Evolutionary conservation across 176 grass and related monocot species (phyloP).

Genomic region (Stipa capillata): DNA sequence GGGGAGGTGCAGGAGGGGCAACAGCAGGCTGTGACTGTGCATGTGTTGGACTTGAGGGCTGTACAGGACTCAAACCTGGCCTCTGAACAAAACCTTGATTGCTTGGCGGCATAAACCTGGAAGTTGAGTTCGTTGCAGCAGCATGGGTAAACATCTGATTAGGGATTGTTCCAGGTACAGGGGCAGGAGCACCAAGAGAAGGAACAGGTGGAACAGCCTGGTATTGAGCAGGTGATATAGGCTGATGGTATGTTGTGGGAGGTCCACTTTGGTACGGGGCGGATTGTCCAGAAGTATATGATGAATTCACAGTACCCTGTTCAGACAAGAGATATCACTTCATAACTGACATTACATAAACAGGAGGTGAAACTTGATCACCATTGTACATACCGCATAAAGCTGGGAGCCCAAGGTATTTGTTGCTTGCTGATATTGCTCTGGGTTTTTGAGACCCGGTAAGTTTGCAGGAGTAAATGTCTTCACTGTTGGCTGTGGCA

Average conservation of each 20-base stretch:
- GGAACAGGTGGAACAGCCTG: slow-evolving; percentile 31
- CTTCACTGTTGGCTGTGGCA: slow-evolving; percentile 41
- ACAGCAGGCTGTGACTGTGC: slow-evolving; percentile 34
- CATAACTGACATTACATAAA: slow-evolving; percentile 1
- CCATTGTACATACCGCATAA: slow-evolving; percentile 55
- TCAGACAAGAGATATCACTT: slow-evolving; percentile 14
- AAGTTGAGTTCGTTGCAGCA: slow-evolving; percentile 33
- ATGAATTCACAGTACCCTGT: slow-evolving; percentile 33
- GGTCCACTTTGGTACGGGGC: slow-evolving; percentile 25
- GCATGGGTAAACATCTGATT: slow-evolving; percentile 56
- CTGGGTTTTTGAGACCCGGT: slow-evolving; percentile 67
- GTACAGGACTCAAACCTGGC: slow-evolving; percentile 56
- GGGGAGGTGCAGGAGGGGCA: slow-evolving; percentile 62
- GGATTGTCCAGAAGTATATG: slow-evolving; percentile 21
- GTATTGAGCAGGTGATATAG: slow-evolving; percentile 42
- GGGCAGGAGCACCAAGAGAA: slow-evolving; percentile 24
- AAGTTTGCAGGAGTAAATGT: slow-evolving; percentile 67
- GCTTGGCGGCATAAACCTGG: slow-evolving; percentile 59
- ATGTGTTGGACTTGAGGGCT: slow-evolving; percentile 81
- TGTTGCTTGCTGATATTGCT: slow-evolving; percentile 91
- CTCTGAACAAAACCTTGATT: slow-evolving; percentile 69
- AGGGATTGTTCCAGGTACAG: slow-evolving; percentile 31
- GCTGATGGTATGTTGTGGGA: slow-evolving; percentile 43
- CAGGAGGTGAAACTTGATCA: slow-evolving; percentile 8
- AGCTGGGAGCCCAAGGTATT: slow-evolving; percentile 85